Base-by-base conservation (phyloP, 352 stramenopile genomes). In the Pythium aristosporum region DNA sequence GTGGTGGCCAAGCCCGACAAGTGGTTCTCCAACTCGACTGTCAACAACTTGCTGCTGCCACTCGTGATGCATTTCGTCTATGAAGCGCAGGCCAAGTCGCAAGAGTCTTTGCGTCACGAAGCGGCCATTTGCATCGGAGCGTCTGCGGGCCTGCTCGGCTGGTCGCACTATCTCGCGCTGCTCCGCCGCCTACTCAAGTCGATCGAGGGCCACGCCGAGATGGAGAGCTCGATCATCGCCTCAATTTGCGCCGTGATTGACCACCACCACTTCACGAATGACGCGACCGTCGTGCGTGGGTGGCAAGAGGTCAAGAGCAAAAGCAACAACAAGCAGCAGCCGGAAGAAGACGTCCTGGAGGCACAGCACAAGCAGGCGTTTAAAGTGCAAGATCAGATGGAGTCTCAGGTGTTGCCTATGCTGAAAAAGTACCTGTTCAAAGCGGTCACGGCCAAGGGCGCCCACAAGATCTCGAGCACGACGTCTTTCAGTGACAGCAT, bases 31-130 rank as follows among this genome's bases (percentile, higher is more conserved):
- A 94, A 94, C 73, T 93, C 85, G 62, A 94, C 94, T 10, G 82
- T 98, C 49, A 89, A 94, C 62, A 93, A 98, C 71, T 69, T 99
- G 20, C 71, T 99, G 23, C 67, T 99, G 28, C 97, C 97, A 47
- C 69, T 99, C 13, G 85, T 98, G 28, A 78, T 98, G 41, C 97
- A 99, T 62, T 98, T 98, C 42, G 87, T 99, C 55, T 99, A 98
- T 68, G 95, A 99, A 71, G 85, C 82, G 36, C 96, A 96, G 39
- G 87, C 87, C 21, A 98, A 98, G 63, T 82, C 82, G 36, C 92
- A 98, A 49, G 94, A 99, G 34, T 85, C 84, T 39, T 83, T 98
- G 55, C 88, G 92, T n/a, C 67, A 90, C n/a, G 95, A 99, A 73
- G 96, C 93, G 25, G 94, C 98, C 16, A 81, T 87, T 36, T 96